Evolutionary conservation across 192 early-diverging fungal genomes (phyloP).

Genomic region (Gaertneriomyces sp.): DNA sequence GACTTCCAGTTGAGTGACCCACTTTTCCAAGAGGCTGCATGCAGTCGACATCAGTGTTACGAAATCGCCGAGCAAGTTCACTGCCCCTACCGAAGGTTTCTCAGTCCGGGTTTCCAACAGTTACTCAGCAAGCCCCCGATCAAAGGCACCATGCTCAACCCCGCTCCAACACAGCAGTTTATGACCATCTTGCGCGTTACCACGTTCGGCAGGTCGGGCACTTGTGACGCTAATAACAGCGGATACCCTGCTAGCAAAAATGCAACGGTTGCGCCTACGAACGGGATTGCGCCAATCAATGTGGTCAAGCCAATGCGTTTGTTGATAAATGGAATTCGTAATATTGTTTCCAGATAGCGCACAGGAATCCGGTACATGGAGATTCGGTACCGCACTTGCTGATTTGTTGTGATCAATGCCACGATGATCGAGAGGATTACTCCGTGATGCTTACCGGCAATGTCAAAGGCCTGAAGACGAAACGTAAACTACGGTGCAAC

Average conservation of each 20-base stretch:
- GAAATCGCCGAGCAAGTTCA: not conserved
- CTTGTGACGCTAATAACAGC: slow-evolving; percentile 23
- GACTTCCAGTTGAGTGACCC: slow-evolving; percentile 1
- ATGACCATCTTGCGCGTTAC: slow-evolving; percentile 20
- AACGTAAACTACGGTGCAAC: not conserved
- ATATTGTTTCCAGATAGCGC: slow-evolving; percentile 14
- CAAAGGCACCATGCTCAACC: slow-evolving; percentile 20
- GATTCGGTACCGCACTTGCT: slow-evolving; percentile 27
- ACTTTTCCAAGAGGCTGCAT: slow-evolving; percentile 2
- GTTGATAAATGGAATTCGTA: slow-evolving; percentile 23
- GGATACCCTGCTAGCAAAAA: slow-evolving; percentile 20
- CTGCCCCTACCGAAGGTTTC: slow-evolving; percentile 25
- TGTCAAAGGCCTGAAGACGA: slow-evolving; percentile 2
- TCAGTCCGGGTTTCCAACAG: slow-evolving; percentile 17
- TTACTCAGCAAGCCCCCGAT: slow-evolving; percentile 24
- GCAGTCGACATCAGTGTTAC: not conserved
- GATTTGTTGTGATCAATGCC: not conserved
- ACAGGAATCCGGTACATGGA: slow-evolving; percentile 10
- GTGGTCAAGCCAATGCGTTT: slow-evolving; percentile 19
- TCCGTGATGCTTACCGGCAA: not conserved
- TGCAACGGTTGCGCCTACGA: slow-evolving; percentile 16
- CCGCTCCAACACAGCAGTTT: slow-evolving; percentile 15
- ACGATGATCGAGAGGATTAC: not conserved
- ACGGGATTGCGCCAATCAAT: slow-evolving; percentile 16
- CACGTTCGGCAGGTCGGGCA: slow-evolving; percentile 14